phyloP scores from a whole-genome alignment of 768 basidiomycete species.

The Dendrothele bispora region DNA sequence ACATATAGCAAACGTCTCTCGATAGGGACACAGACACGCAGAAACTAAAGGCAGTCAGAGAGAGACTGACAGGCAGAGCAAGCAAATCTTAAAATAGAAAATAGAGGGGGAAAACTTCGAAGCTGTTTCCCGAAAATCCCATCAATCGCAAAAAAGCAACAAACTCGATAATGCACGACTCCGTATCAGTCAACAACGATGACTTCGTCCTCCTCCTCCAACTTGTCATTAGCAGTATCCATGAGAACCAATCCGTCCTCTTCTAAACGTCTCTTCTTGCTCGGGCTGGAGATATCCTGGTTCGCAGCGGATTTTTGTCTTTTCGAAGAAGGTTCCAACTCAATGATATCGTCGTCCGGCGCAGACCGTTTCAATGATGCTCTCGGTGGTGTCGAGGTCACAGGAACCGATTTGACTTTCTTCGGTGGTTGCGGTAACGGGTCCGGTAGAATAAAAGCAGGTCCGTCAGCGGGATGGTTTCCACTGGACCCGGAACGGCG shows the following conservation, averaged over 20 bases:
- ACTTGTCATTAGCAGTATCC: slow-evolving; percentile 52
- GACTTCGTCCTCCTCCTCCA: slow-evolving; percentile 58
- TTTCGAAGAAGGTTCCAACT: slow-evolving; percentile 60
- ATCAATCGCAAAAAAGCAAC: no score
- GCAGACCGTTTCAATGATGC: slow-evolving; percentile 55
- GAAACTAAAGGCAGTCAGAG: no score
- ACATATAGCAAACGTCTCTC: no score
- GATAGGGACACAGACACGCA: no score
- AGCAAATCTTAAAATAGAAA: no score
- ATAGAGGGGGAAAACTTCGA: no score
- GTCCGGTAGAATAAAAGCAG: slow-evolving; percentile 62
- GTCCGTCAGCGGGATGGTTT: slow-evolving; percentile 51
- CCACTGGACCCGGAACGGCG: slow-evolving; percentile 36
- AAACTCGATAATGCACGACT: no score
- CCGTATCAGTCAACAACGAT: slow-evolving; percentile 53
- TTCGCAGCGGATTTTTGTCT: slow-evolving; percentile 40
- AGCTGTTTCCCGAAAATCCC: no score
- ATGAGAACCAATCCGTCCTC: slow-evolving; percentile 74
- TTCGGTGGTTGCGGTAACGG: slow-evolving; percentile 59
- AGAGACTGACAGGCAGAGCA: no score
- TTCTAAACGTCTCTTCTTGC: slow-evolving; percentile 64
- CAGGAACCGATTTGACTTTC: slow-evolving; percentile 38
- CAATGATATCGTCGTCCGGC: slow-evolving; percentile 49
- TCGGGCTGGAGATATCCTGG: slow-evolving; percentile 44
- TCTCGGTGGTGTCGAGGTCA: slow-evolving; percentile 43